phyloP scores from a whole-genome alignment of 2,329 filamentous ascomycete species.

The Thelonectria olida region DNA sequence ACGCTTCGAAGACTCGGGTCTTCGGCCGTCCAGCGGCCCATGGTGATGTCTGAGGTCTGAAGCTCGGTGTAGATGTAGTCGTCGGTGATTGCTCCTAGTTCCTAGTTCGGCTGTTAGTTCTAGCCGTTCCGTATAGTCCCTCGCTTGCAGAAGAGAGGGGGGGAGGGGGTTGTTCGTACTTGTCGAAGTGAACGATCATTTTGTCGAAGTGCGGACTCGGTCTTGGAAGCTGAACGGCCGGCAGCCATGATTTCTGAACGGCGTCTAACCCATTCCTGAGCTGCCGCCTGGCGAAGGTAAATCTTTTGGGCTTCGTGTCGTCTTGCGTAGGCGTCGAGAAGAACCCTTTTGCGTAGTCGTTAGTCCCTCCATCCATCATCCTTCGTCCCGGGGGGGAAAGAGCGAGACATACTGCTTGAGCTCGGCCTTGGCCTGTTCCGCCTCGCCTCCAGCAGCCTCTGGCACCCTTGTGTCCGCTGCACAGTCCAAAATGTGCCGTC shows the following conservation, averaged over 20 bases:
- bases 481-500: conserved; percentile 71
- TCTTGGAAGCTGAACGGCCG: conserved; percentile 56
- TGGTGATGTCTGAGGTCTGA: conserved; percentile 59
- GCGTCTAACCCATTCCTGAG: conserved; percentile 67
- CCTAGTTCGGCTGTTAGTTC: conserved; percentile 45
- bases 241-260: conserved; percentile 64
- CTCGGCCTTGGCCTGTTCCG: conserved; percentile 70
- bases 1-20: conserved; percentile 67
- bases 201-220: conserved; percentile 59
- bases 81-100: conserved; percentile 67
- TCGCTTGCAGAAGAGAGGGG: neutral
- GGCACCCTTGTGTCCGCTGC: conserved; percentile 70
- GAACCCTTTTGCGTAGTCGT: conserved; percentile 52
- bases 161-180: conserved; percentile 52
- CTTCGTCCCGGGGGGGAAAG: neutral
- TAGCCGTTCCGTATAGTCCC: neutral
- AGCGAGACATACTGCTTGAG: conserved; percentile 63
- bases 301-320: conserved; percentile 73
- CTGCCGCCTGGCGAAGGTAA: conserved; percentile 67
- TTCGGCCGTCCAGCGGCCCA: conserved; percentile 70
- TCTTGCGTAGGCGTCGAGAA: conserved; percentile 68
- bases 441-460: conserved; percentile 59
- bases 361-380: neutral
- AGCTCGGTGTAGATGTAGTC: conserved; percentile 67
- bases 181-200: conserved; percentile 65